A percentile compares a stretch with the other conserved stretches of the same genome.
Conservation (phyloP, 2,329 filamentous ascomycete species). For the Aspergillus ruber region DNA sequence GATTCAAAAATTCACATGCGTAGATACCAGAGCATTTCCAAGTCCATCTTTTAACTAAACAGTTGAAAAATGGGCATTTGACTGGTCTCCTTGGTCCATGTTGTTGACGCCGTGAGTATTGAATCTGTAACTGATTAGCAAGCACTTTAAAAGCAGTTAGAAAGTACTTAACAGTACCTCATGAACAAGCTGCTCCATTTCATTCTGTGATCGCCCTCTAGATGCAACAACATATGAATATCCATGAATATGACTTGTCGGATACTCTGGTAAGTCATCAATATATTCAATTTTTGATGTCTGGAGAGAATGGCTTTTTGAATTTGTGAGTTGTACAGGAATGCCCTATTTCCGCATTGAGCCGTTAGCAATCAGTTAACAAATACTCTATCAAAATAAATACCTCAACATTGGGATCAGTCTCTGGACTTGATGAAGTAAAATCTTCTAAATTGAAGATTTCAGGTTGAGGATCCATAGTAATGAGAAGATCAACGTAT, state of each 20-base stretch:
- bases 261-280: constrained; percentile 1
- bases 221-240: constrained; percentile 1
- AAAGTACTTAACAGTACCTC: background rate
- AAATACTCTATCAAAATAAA: too few species aligned
- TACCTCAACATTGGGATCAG: too few species aligned
- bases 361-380: background rate
- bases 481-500: too few species aligned
- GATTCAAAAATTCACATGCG: background rate
- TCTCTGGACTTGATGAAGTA: too few species aligned
- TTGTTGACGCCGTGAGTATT: background rate
- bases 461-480: too few species aligned
- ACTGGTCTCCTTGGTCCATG: background rate
- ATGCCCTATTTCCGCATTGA: background rate
- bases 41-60: background rate
- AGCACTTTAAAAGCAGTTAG: background rate
- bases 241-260: background rate
- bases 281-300: background rate
- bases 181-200: background rate
- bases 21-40: constrained; percentile 1
- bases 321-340: background rate
- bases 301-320: background rate
- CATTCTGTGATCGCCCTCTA: background rate
- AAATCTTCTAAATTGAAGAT: too few species aligned
- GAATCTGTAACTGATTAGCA: background rate
- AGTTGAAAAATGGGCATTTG: background rate